Evolutionary conservation across 176 grass and related monocot genomes (phyloP).

Genomic region (maize (Zea mays)): Zm-B73-REFERENCE-NAM-5.0 NC_050103.1:179315501-179316000

Average conservation of each 20-base stretch:
- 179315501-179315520: not conserved
- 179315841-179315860: slow-evolving; percentile 71
- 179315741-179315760: not conserved
- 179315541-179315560: not conserved
- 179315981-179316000: slow-evolving; percentile 34
- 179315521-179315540: not conserved
- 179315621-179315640: not conserved
- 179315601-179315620: not conserved
- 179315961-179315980: slow-evolving; percentile 78
- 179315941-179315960: slow-evolving; percentile 84
- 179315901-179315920: slow-evolving; percentile 58
- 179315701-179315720: not conserved
- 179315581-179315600: not conserved
- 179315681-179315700: not conserved
- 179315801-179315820: slow-evolving; percentile 33
- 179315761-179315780: not conserved
- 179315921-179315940: slow-evolving; percentile 89
- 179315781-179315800: not conserved
- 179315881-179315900: slow-evolving; percentile 85
- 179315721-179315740: not conserved
- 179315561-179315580: not conserved
- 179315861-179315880: slow-evolving; percentile 96
- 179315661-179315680: not conserved
- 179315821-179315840: slow-evolving; percentile 93
- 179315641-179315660: not conserved